A percentile compares a stretch with the other conserved stretches of the same genome.
phyloP scores from a whole-genome alignment of 2,329 filamentous ascomycete genomes.

The Botrytis fragariae region DNA sequence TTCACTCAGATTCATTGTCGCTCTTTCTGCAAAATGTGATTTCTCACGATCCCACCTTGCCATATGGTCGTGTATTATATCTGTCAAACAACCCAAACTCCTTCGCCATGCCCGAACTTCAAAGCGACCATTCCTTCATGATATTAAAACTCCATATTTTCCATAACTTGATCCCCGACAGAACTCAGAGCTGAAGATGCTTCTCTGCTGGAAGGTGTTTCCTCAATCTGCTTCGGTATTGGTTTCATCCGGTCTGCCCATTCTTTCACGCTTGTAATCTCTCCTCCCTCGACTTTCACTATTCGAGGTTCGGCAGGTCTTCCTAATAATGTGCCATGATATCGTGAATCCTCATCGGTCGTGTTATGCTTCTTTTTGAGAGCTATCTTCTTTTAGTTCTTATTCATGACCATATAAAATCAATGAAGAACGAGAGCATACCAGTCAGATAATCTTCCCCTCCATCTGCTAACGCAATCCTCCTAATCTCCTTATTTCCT shows the following conservation, averaged over 20 bases:
- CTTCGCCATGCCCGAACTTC: constrained; percentile 35
- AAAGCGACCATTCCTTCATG: not conserved
- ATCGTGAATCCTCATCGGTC: constrained; percentile 81
- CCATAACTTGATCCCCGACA: constrained; percentile 36
- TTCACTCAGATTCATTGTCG: not conserved
- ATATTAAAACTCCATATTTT: constrained; percentile 36
- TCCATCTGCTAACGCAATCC: constrained; percentile 67
- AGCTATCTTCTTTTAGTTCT: constrained; percentile 46
- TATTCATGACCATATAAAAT: constrained; percentile 7
- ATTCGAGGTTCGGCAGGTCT: constrained; percentile 67
- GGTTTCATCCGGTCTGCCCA: constrained; percentile 53
- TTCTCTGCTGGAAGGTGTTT: constrained; percentile 30
- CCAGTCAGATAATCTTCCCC: constrained; percentile 69
- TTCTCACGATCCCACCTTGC: constrained; percentile 17
- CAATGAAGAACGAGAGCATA: constrained; percentile 35
- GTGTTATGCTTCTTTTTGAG: constrained; percentile 93
- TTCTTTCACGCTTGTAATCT: constrained; percentile 62
- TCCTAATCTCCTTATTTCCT: constrained; percentile 74
- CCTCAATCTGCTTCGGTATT: constrained; percentile 21
- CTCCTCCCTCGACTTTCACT: constrained; percentile 76
- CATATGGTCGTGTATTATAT: constrained; percentile 25
- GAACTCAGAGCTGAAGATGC: constrained; percentile 38
- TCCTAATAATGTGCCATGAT: constrained; percentile 80
- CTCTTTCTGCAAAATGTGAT: not conserved
- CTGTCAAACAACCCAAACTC: constrained; percentile 29